phyloP scores from a whole-genome alignment of 2,329 filamentous ascomycete species.

The Hymenotorrendiella dingleyae region DNA sequence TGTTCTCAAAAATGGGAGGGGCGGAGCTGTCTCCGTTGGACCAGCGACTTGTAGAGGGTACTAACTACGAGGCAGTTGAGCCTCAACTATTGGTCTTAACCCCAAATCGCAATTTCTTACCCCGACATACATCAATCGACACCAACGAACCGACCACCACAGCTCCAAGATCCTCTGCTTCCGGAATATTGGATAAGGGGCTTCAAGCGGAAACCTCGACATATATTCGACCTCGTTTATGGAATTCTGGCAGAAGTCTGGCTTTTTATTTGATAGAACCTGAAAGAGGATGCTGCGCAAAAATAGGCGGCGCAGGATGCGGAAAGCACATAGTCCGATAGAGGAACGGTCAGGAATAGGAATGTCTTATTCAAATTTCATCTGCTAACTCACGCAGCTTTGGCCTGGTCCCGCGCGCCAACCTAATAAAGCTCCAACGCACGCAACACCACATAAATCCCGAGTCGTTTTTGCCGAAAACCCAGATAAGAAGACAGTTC shows the following conservation, averaged over 20 bases:
- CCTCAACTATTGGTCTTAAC: neutral
- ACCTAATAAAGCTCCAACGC: neutral
- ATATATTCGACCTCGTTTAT: neutral
- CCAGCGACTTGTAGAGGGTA: neutral
- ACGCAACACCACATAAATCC: neutral
- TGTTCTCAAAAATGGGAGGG: too few relatives aligned
- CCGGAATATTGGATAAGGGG: neutral
- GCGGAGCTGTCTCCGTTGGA: constrained; percentile 1
- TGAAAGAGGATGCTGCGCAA: neutral
- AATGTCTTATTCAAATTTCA: neutral
- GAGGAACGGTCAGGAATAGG: neutral
- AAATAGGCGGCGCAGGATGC: neutral
- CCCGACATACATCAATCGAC: neutral
- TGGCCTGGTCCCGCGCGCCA: neutral
- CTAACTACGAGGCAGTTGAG: neutral
- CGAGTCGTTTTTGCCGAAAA: neutral
- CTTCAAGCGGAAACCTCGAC: neutral
- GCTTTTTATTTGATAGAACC: constrained; percentile 4
- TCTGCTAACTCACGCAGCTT: neutral
- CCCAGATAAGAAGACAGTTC: constrained; percentile 4
- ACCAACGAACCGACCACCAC: neutral
- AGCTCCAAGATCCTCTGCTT: neutral
- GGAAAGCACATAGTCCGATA: too few relatives aligned
- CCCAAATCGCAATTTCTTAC: neutral
- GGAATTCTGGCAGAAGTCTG: constrained; percentile 13